phyloP scores from a whole-genome alignment of 768 basidiomycete species.

The Hygrocybe punicea region DNA sequence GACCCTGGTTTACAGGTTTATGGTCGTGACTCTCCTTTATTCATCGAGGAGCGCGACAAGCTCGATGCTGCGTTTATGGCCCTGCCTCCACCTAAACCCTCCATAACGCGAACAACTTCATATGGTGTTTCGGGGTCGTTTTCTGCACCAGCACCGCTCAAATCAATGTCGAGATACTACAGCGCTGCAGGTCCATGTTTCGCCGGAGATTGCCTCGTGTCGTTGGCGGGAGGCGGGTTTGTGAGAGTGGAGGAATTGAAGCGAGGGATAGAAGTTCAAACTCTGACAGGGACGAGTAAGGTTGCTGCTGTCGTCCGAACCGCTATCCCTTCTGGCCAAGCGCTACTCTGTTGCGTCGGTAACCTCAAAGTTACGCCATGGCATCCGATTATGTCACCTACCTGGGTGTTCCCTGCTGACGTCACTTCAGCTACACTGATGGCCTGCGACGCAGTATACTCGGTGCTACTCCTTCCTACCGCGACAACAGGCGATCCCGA shows the following conservation, averaged over 20 bases:
- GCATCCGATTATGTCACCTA: slow-evolving; percentile 7
- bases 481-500: neutral
- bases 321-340: neutral
- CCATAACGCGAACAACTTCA: neutral
- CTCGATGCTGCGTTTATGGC: slow-evolving; percentile 9
- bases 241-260: slow-evolving; percentile 7
- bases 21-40: slow-evolving; percentile 3
- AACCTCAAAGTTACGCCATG: slow-evolving; percentile 7
- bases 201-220: slow-evolving; percentile 6
- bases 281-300: neutral
- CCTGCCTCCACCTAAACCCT: slow-evolving; percentile 7
- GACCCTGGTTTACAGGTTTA: slow-evolving; percentile 13
- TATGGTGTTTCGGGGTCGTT: neutral
- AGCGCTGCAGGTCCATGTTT: slow-evolving; percentile 4
- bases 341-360: slow-evolving; percentile 4
- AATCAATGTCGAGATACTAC: slow-evolving; percentile 4
- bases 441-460: slow-evolving; percentile 8
- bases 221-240: neutral
- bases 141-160: neutral
- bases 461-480: slow-evolving; percentile 1
- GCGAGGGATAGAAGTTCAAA: slow-evolving; percentile 6
- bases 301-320: slow-evolving; percentile 8
- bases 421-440: neutral
- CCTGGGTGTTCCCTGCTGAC: slow-evolving; percentile 10
- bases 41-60: slow-evolving; percentile 6